phyloP scores from a whole-genome alignment of 2,329 filamentous ascomycete genomes.

The Verticillium tricorpus region DNA sequence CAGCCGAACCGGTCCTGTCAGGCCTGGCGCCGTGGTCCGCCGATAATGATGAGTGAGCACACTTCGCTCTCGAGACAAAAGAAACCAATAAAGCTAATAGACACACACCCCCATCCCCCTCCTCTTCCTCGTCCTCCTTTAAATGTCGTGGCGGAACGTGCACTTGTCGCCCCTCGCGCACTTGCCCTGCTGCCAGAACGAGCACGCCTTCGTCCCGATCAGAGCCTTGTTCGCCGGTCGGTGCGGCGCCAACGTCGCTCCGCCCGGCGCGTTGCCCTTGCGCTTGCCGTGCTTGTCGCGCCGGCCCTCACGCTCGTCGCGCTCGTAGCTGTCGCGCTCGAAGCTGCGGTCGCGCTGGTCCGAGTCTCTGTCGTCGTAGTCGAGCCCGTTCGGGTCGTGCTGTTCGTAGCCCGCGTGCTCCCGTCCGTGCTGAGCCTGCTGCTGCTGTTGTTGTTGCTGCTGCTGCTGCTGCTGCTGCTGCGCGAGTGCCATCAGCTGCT shows the following conservation, averaged over 20 bases:
- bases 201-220: constrained; percentile 64
- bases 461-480: constrained; percentile 16
- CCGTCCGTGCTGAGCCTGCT: constrained; percentile 1
- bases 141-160: constrained; percentile 65
- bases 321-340: constrained; percentile 24
- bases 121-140: not conserved
- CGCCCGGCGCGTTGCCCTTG: constrained; percentile 22
- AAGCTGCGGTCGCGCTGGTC: constrained; percentile 15
- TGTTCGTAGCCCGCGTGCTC: constrained; percentile 11
- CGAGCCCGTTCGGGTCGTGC: constrained; percentile 12
- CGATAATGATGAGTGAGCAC: not conserved
- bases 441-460: constrained; percentile 15
- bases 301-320: constrained; percentile 24
- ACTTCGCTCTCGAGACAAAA: not conserved
- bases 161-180: constrained; percentile 71
- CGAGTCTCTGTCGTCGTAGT: constrained; percentile 18
- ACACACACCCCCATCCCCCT: not conserved
- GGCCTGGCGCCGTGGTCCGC: not conserved
- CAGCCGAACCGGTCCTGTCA: not conserved
- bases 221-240: constrained; percentile 49
- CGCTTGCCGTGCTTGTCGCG: constrained; percentile 28
- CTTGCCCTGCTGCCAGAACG: constrained; percentile 66
- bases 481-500: constrained; percentile 32
- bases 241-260: constrained; percentile 31
- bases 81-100: not conserved